Evolutionary conservation across 371 early-diverging fungal genomes (phyloP), one percentile per base, ranked within the genome.

Genomic region (Sporodiniella umbellata): DNA sequence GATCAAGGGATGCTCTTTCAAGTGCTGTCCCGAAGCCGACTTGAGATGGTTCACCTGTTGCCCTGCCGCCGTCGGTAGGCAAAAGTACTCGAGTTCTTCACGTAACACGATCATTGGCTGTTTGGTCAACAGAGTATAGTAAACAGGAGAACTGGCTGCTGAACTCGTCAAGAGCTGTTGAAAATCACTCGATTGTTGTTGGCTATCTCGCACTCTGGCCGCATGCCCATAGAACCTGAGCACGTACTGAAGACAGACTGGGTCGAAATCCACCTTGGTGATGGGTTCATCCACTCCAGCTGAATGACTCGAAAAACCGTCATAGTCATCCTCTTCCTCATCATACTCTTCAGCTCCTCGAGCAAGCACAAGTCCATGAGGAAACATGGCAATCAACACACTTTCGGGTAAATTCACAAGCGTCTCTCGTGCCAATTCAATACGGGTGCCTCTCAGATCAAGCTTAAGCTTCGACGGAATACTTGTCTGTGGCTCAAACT

Each of bases 351-450:
- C 71, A 37, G 59, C 14, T 12, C 48, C 60, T 31, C 79, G 72
- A 15, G 81, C 76, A 2, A 86, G 72, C 19, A 85, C 68, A 45
- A 87, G 72, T 3, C 91, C 91, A 47, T 86, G 81, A 10, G 91
- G 91, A 56, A 91, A 91, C 91, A 91, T 91, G 59, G 85, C 87
- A 67, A 84, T 83, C 42, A 89, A 70, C 48, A 91, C 66, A 44
- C 83, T 81, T 58, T 91, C 89, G 8, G 91, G 91, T 23, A 91
- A 64, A 59, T 79, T 83, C 60, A 85, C 74, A 8, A 91, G 73
- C 4, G 78, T 78, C 24, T 91, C 88, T 54, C 89, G 77, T 62
- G 85, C 85, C 17, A 91, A 62, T 53, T 85, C 82, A 47, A 89
- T 73, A 12, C 80, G 83, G 21, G 78, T 81, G 3, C 89, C 89